Evolutionary conservation across 1,284 basidiomycete species (phyloP).

Genomic region (Cutaneotrichosporon dermatis): DNA sequence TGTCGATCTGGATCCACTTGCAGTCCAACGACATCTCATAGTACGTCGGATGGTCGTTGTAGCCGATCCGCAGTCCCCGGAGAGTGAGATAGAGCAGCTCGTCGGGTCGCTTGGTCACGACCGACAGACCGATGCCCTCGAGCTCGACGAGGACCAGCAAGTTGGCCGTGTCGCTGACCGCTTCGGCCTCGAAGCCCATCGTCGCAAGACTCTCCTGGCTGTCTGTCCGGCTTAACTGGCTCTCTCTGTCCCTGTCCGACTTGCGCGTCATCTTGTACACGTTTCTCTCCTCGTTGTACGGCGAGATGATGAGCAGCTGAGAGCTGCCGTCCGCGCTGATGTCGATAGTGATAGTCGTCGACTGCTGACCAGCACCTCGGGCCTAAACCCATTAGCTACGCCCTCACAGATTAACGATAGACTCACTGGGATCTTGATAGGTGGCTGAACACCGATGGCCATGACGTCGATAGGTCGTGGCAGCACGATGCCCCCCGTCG

Average conservation of each 20-base stretch:
- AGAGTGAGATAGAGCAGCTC: conserved; percentile 89
- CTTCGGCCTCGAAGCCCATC: conserved; percentile 76
- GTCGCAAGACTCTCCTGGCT: conserved; percentile 39
- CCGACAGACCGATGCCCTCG: conserved; percentile 86
- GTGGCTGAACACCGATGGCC: conserved; percentile 90
- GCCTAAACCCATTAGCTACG: conserved; percentile 1
- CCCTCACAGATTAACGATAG: too few species aligned
- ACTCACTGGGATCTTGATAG: conserved; percentile 66
- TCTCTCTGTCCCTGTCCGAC: conserved; percentile 24
- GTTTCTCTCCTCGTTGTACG: conserved; percentile 80
- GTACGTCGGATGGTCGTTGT: conserved; percentile 73
- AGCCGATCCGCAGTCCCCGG: conserved; percentile 77
- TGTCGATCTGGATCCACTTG: conserved; percentile 91
- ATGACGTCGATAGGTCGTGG: conserved; percentile 83
- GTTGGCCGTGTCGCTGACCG: conserved; percentile 63
- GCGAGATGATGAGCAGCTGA: conserved; percentile 81
- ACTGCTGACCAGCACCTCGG: conserved; percentile 44
- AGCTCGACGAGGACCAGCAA: conserved; percentile 72
- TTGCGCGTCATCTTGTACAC: conserved; percentile 75
- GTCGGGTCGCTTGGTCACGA: conserved; percentile 80
- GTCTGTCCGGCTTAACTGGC: conserved; percentile 7
- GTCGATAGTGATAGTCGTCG: conserved; percentile 76
- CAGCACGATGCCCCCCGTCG: conserved; percentile 56
- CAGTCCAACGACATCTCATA: conserved; percentile 79
- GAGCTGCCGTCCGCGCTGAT: conserved; percentile 84